Base-by-base conservation (phyloP, 768 basidiomycete species). In the Trametes cinnabarina region DNA sequence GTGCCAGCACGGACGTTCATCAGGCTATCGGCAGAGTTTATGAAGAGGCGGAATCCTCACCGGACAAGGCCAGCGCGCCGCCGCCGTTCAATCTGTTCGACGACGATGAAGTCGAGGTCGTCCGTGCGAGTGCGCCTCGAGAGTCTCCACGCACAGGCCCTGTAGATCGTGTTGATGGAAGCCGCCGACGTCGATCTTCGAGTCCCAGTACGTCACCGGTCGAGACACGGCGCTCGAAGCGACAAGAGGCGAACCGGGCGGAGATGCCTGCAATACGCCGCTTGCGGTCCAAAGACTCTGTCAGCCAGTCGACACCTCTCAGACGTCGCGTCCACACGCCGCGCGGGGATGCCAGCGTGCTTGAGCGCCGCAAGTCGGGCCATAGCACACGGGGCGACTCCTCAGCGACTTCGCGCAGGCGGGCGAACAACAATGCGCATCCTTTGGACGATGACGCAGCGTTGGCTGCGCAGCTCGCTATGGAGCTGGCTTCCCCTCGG, bases 11-110 rank as follows among this genome's bases (percentile, higher is more conserved):
- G 5, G 59, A 55, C 35, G 39, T 42, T 11, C 57, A 52, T 43
- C 46, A 12, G 15, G 5, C 41, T 55, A 20, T 6, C 25, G 2
- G 26, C 23, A 20, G 44, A 46, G 25, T 4, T 25, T 23, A 25
- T 35, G 35, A 17, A 20, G 51, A 52, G 19, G 20, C 41, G 2
- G 47, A 43, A 4, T 17, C n/a, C 10, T 37, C 52, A 9, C 14
- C 28, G 15, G 49, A 52, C 30, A 51, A 57, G 47, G 62, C 58
- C 9, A 46, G 55, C 12, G 57, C 65, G 0, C 63, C 66, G 20
- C 63, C 66, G 20, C 65, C 67, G 6, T 65, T 66, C 37, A 55
- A 65, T 15, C 47, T 72, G 25, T 70, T 72, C 60, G 71, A 72
- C 47, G 69, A 72, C 30, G 71, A 72, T 46, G 49, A 63, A 37